These are phyloP conservation scores for Macrotyloma uniflorum DNA, from an alignment of 306 rosid species.

Conservation along the genomic window DNA sequence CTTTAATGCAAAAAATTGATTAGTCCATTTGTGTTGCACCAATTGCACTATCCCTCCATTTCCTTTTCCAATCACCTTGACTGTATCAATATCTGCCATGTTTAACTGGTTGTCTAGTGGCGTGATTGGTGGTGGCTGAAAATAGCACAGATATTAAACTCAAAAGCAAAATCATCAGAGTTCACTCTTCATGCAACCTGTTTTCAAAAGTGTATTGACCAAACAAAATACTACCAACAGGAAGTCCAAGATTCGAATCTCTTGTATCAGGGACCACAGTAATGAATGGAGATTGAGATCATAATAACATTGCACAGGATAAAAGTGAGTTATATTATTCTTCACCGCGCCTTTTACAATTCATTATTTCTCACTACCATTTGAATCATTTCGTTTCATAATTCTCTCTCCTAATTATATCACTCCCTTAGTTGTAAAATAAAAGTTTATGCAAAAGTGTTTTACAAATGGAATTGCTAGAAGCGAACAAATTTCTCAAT, in stretches of 20 bases:
- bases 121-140: slow-evolving; percentile 85
- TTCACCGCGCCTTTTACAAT: not conserved
- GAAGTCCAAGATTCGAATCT: not conserved
- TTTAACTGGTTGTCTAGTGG: slow-evolving; percentile 74
- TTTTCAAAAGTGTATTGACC: not conserved
- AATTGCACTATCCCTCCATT: slow-evolving; percentile 92
- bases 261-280: not conserved
- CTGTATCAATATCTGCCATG: slow-evolving; percentile 72
- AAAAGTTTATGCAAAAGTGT: not conserved
- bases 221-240: not conserved
- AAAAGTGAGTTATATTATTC: not conserved
- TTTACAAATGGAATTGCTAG: not conserved
- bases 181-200: not conserved
- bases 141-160: slow-evolving; percentile 36
- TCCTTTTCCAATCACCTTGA: slow-evolving; percentile 96
- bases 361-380: not conserved
- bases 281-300: not conserved
- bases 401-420: not conserved
- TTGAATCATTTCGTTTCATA: not conserved
- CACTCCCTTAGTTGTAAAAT: not conserved
- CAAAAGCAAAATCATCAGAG: slow-evolving; percentile 26
- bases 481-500: not conserved
- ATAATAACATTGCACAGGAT: not conserved
- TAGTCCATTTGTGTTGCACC: slow-evolving; percentile 99
- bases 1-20: slow-evolving; percentile 96